phyloP scores from a whole-genome alignment of 805 yeast species.

The Lipomyces chichibuensis region DNA sequence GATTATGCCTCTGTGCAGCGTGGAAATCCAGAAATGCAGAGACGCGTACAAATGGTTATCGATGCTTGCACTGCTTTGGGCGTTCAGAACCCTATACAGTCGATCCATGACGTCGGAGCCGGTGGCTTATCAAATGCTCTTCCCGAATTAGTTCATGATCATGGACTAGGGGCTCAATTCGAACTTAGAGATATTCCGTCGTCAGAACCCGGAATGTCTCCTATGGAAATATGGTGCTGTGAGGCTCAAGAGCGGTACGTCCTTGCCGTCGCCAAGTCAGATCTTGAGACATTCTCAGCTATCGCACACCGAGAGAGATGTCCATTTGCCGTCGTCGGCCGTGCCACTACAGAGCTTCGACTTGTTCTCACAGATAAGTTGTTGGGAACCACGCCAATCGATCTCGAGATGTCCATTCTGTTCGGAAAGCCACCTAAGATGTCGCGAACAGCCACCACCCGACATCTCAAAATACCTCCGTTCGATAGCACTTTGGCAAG shows the following conservation, averaged over 20 bases:
- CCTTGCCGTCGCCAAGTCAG: slow-evolving; percentile 81
- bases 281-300: slow-evolving; percentile 67
- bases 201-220: slow-evolving; percentile 97
- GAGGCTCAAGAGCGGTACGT: slow-evolving; percentile 99
- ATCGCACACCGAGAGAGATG: slow-evolving; percentile 96
- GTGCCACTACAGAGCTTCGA: slow-evolving; percentile 84
- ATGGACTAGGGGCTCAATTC: slow-evolving; percentile 89
- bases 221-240: slow-evolving; percentile 99
- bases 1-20: slow-evolving; percentile 99
- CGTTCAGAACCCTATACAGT: slow-evolving; percentile 76
- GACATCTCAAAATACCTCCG: slow-evolving; percentile 52
- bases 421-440: slow-evolving; percentile 98
- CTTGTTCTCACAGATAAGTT: slow-evolving; percentile 78
- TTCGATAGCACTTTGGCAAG: slow-evolving; percentile 43
- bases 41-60: slow-evolving; percentile 98
- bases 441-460: slow-evolving; percentile 73
- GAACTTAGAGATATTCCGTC: slow-evolving; percentile 89
- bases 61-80: slow-evolving; percentile 90
- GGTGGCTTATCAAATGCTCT: slow-evolving; percentile 97
- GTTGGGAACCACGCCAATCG: slow-evolving; percentile 84
- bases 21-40: slow-evolving; percentile 99
- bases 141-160: slow-evolving; percentile 97
- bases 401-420: slow-evolving; percentile 89
- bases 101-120: slow-evolving; percentile 98
- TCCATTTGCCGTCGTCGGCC: slow-evolving; percentile 93